phyloP scores from a whole-genome alignment of 345 rosid genomes.

The Camelina laxa region DNA sequence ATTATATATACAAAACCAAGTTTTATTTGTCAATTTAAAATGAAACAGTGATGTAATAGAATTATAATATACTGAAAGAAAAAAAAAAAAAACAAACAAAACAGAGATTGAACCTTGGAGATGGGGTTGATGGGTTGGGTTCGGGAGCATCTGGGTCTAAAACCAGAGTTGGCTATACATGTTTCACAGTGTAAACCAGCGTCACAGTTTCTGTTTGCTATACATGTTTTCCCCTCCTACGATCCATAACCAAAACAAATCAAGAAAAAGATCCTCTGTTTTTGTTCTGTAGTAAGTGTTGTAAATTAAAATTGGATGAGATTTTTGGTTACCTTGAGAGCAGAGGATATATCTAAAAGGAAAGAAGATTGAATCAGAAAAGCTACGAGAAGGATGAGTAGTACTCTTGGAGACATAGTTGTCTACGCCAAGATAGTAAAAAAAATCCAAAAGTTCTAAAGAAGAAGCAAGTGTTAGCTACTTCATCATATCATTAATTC shows the following conservation, averaged over 20 bases:
- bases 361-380: slow-evolving; percentile 43
- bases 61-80: too few relatives aligned
- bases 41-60: not conserved
- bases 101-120: slow-evolving; percentile 51
- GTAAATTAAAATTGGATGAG: not conserved
- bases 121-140: slow-evolving; percentile 65
- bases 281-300: too few relatives aligned
- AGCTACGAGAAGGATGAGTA: slow-evolving; percentile 31
- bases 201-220: slow-evolving; percentile 55
- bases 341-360: slow-evolving; percentile 52
- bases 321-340: slow-evolving; percentile 56
- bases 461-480: slow-evolving; percentile 18
- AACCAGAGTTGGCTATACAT: slow-evolving; percentile 65
- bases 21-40: not conserved
- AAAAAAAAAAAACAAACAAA: not conserved
- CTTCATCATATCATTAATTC: not conserved
- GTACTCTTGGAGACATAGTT: slow-evolving; percentile 46
- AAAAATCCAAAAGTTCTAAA: not conserved
- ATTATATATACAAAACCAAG: not conserved
- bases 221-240: slow-evolving; percentile 82
- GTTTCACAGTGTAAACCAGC: slow-evolving; percentile 77
- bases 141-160: slow-evolving; percentile 78
- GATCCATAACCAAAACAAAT: slow-evolving; percentile 6
- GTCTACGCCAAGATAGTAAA: not conserved
- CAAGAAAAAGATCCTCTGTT: slow-evolving; percentile 21